Evolutionary conservation across 2,329 filamentous ascomycete genomes (phyloP).

Genomic region (Fusarium gaditjirri): DNA sequence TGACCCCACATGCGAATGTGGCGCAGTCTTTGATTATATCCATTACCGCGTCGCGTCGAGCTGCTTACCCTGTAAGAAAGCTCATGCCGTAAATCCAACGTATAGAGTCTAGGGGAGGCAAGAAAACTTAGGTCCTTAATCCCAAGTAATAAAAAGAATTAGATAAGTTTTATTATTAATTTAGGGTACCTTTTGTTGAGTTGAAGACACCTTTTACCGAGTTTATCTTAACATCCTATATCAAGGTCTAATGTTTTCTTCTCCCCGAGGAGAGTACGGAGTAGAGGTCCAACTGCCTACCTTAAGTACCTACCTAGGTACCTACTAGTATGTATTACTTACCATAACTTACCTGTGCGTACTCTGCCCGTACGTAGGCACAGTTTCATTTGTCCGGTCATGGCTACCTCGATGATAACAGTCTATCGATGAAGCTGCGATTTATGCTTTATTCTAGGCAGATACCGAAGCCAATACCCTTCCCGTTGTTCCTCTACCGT

Average conservation of each 20-base stretch:
- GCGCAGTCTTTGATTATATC: constrained; percentile 22
- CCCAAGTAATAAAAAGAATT: too few relatives aligned
- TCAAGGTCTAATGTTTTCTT: too few relatives aligned
- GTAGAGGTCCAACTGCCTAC: neutral
- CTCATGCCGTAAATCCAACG: neutral
- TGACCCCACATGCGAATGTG: constrained; percentile 33
- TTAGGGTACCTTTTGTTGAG: too few relatives aligned
- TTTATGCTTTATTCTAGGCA: neutral
- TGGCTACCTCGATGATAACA: neutral
- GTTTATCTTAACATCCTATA: too few relatives aligned
- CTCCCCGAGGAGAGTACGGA: neutral
- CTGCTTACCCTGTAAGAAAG: neutral
- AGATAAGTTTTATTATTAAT: too few relatives aligned
- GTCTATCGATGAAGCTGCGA: neutral
- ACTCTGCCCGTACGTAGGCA: neutral
- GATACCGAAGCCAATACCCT: neutral
- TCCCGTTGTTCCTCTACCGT: neutral
- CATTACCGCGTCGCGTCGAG: constrained; percentile 4
- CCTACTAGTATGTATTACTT: neutral
- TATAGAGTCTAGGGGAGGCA: too few relatives aligned
- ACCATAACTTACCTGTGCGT: neutral
- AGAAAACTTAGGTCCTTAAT: too few relatives aligned
- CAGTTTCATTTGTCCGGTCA: neutral
- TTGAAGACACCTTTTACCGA: too few relatives aligned
- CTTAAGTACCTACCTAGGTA: too few relatives aligned